Evolutionary conservation across 768 basidiomycete genomes (phyloP).

Genomic region (Suillus ampliporus): DNA sequence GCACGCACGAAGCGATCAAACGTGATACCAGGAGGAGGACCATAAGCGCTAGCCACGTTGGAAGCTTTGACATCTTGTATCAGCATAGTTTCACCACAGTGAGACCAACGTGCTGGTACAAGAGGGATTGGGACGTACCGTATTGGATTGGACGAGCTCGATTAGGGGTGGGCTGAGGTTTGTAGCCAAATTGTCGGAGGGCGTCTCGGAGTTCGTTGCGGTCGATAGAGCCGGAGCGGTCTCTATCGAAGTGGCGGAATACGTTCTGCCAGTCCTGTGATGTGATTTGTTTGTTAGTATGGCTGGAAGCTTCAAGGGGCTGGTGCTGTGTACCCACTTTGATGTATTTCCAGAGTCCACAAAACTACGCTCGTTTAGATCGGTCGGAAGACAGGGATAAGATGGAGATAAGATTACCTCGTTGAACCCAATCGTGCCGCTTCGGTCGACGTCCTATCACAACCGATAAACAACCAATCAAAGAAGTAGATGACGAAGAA

Average conservation of each 20-base stretch:
- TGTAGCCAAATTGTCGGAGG: constrained; percentile 79
- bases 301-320: background rate
- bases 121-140: constrained; percentile 48
- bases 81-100: constrained; percentile 42
- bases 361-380: constrained; percentile 49
- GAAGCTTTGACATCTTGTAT: constrained; percentile 62
- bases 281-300: background rate
- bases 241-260: constrained; percentile 85
- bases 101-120: too few relatives aligned
- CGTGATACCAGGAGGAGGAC: constrained; percentile 63
- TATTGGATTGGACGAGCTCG: constrained; percentile 74
- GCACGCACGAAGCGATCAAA: constrained; percentile 90
- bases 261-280: constrained; percentile 85
- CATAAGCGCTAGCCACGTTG: constrained; percentile 38
- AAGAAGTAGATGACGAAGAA: background rate
- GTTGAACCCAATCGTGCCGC: constrained; percentile 80
- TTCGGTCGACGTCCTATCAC: constrained; percentile 69
- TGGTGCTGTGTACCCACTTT: constrained; percentile 51
- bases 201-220: constrained; percentile 69
- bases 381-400: constrained; percentile 14
- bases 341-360: constrained; percentile 84
- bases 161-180: constrained; percentile 71
- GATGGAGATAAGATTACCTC: constrained; percentile 53
- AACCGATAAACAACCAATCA: constrained; percentile 2
- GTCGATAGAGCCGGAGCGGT: constrained; percentile 82